phyloP scores from a whole-genome alignment of 805 yeast species.

The Metschnikowia drakensbergensis region DNA sequence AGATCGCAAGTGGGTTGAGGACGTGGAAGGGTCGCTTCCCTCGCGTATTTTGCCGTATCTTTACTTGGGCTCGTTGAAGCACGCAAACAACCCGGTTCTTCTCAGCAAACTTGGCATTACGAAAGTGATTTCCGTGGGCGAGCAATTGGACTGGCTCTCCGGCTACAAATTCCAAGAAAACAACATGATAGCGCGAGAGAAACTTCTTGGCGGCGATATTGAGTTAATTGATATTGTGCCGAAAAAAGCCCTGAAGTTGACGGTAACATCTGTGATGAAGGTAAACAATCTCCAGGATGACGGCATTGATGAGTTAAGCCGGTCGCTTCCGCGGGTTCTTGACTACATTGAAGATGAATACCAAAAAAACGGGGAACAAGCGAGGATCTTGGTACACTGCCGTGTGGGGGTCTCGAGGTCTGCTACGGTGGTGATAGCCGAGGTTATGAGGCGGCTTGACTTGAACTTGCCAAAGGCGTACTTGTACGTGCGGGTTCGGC shows the following conservation, averaged over 20 bases:
- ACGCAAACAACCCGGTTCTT: conserved; percentile 70
- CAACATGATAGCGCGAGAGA: conserved; percentile 23
- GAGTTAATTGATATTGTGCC: conserved; percentile 30
- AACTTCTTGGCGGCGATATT: conserved; percentile 28
- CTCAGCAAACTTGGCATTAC: conserved; percentile 63
- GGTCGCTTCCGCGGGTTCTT: conserved; percentile 59
- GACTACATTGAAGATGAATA: conserved; percentile 52
- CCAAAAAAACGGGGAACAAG: conserved; percentile 7
- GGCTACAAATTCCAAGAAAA: conserved; percentile 27
- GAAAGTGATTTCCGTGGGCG: conserved; percentile 84
- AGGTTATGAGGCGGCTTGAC: conserved; percentile 74
- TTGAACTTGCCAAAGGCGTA: conserved; percentile 76
- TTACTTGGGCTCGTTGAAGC: conserved; percentile 78
- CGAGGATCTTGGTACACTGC: conserved; percentile 69
- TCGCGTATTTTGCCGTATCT: conserved; percentile 79
- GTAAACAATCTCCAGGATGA: conserved; percentile 82
- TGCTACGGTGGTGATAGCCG: conserved; percentile 94
- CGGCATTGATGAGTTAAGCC: conserved; percentile 75
- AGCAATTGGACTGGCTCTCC: conserved; percentile 60
- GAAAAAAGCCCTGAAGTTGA: conserved; percentile 9
- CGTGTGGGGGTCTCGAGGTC: conserved; percentile 94
- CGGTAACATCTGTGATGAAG: conserved; percentile 50
- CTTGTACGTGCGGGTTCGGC: conserved; percentile 79
- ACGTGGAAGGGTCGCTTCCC: conserved; percentile 68
- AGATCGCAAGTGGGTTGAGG: conserved; percentile 34